Percentiles rank a stretch among this genome's conserved stretches.
These are phyloP conservation scores for Colletotrichum viniferum DNA, from an alignment of 2,329 filamentous ascomycete species.

Conservation along the genomic window DNA sequence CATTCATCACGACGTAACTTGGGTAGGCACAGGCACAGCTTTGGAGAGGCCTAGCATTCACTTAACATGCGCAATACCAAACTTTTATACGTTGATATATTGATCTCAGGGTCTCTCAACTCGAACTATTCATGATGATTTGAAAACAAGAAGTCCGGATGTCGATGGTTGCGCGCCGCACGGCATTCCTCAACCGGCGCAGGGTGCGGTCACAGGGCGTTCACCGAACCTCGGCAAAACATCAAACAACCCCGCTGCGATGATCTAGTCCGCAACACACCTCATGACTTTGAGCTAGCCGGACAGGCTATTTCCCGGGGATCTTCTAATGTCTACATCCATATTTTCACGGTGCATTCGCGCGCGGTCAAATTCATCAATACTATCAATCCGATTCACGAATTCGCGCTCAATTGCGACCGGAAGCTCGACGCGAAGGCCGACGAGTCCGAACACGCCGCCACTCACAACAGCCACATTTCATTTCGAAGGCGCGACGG, in stretches of 20 bases:
- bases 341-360: neutral
- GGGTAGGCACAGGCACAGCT: neutral
- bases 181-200: neutral
- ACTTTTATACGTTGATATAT: neutral
- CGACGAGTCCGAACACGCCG: neutral
- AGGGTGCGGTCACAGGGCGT: conserved; percentile 10
- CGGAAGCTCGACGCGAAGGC: neutral
- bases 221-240: conserved; percentile 21
- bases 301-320: neutral
- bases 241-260: neutral
- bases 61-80: neutral
- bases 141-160: neutral
- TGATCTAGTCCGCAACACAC: neutral
- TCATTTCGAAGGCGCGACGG: neutral
- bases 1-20: neutral
- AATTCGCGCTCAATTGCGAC: neutral
- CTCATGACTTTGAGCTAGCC: neutral
- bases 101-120: neutral
- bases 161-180: neutral
- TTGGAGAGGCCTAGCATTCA: neutral
- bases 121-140: neutral
- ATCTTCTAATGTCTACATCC: neutral
- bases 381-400: neutral
- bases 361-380: neutral
- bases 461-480: neutral